Percentiles rank a stretch among this genome's conserved stretches.
Evolutionary conservation across 345 rosid species (phyloP).

Genomic region (Ricinus communis): DNA sequence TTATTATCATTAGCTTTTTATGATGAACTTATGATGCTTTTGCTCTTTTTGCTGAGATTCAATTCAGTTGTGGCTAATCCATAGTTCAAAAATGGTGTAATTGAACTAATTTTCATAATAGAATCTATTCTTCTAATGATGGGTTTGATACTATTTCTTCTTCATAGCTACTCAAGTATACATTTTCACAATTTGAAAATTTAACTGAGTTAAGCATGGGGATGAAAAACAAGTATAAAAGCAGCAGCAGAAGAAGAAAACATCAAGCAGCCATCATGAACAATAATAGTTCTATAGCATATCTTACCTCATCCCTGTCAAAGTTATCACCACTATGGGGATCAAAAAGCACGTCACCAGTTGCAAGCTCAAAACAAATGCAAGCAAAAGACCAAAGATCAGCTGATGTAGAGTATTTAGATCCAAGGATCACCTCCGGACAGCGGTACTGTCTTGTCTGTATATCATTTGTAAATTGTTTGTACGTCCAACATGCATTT

Average conservation of each 20-base stretch:
- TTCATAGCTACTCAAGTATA: too few relatives aligned
- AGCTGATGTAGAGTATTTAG: conserved; percentile 74
- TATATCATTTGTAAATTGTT: conserved; percentile 72
- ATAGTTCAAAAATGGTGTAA: too few relatives aligned
- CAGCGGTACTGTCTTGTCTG: conserved; percentile 78
- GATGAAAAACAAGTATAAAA: background rate
- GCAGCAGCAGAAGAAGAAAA: background rate
- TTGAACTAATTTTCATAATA: too few relatives aligned
- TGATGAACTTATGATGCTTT: too few relatives aligned
- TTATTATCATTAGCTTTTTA: too few relatives aligned
- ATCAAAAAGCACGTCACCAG: conserved; percentile 75
- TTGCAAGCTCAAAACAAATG: conserved; percentile 77
- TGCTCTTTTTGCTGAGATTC: too few relatives aligned
- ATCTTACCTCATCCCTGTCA: conserved; percentile 72
- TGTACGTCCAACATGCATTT: conserved; percentile 80
- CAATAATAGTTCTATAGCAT: conserved; percentile 1
- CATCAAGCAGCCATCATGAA: background rate
- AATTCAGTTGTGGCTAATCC: too few relatives aligned
- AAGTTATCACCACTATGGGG: conserved; percentile 72
- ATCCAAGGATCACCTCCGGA: conserved; percentile 74
- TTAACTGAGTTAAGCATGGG: too few relatives aligned
- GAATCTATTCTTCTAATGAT: too few relatives aligned
- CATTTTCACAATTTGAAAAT: too few relatives aligned
- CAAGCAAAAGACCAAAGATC: conserved; percentile 84
- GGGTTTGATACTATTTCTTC: too few relatives aligned